Percentiles rank a stretch among this genome's conserved stretches.
Conservation (phyloP, 108 stramenopile genomes). For the Cyclotella choctawhatcheeana region DNA sequence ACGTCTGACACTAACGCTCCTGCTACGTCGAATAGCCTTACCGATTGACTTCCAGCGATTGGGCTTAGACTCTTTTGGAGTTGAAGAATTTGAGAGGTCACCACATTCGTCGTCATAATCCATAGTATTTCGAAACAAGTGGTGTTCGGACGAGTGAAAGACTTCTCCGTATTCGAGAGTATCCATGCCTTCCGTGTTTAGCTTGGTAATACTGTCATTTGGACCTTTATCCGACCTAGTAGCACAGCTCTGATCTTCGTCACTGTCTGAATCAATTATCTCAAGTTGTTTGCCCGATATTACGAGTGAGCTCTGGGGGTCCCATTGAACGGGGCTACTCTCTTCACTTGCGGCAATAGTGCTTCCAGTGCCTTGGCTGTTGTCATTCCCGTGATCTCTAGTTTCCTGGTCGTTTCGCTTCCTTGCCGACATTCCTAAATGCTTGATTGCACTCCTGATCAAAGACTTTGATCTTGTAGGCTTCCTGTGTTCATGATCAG, state of each 20-base stretch:
- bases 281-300: conserved; percentile 8
- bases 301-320: conserved; percentile 13
- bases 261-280: conserved; percentile 20
- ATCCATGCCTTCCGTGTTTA: conserved; percentile 7
- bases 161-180: conserved; percentile 11
- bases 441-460: conserved; percentile 4
- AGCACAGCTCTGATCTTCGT: conserved; percentile 21
- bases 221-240: conserved; percentile 5
- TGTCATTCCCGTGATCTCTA: background rate
- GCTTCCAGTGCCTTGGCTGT: conserved; percentile 1
- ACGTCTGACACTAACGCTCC: conserved; percentile 3
- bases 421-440: conserved; percentile 1
- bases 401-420: background rate
- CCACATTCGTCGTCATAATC: conserved; percentile 11
- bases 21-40: conserved; percentile 7
- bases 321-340: conserved; percentile 5
- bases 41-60: background rate
- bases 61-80: background rate
- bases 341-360: background rate
- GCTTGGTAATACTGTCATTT: background rate
- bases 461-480: conserved; percentile 2
- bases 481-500: background rate
- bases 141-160: conserved; percentile 15
- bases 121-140: conserved; percentile 11
- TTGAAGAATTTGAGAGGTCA: background rate